A percentile compares a stretch with the other conserved stretches of the same genome.
These are phyloP conservation scores for Viola odorata DNA, from an alignment of 345 rosid genomes.

Conservation along the genomic window DNA sequence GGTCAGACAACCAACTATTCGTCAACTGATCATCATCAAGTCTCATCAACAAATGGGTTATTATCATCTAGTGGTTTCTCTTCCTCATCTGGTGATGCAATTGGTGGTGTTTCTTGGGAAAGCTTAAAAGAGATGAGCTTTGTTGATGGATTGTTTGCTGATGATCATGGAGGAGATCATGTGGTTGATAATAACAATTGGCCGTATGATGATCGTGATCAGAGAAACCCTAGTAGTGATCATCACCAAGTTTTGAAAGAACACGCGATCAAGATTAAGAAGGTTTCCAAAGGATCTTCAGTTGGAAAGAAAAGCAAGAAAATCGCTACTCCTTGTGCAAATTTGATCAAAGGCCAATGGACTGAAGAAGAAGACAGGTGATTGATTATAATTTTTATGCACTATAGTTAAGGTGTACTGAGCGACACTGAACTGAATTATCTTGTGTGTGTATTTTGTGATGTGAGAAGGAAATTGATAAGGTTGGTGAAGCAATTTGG, in stretches of 20 bases:
- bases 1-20: slow-evolving; percentile 34
- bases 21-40: too few species aligned
- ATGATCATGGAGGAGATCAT: slow-evolving; percentile 10
- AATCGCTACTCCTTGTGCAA: slow-evolving; percentile 19
- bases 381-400: not conserved
- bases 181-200: slow-evolving; percentile 9
- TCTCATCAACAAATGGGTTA: slow-evolving; percentile 11
- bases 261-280: slow-evolving; percentile 17
- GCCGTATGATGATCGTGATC: slow-evolving; percentile 7
- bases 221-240: slow-evolving; percentile 24
- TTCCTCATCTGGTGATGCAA: slow-evolving; percentile 16
- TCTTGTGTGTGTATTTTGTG: not conserved
- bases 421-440: too few species aligned
- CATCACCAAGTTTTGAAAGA: slow-evolving; percentile 11
- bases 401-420: too few species aligned
- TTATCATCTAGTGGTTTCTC: slow-evolving; percentile 11
- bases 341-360: slow-evolving; percentile 96
- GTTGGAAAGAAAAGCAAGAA: slow-evolving; percentile 42
- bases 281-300: slow-evolving; percentile 16
- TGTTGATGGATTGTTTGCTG: slow-evolving; percentile 20
- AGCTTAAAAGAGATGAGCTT: slow-evolving; percentile 33
- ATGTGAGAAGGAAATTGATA: slow-evolving; percentile 49
- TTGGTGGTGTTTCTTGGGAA: slow-evolving; percentile 13
- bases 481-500: slow-evolving; percentile 83
- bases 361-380: slow-evolving; percentile 89